Percentiles rank a stretch among this genome's conserved stretches.
These are phyloP conservation scores for Obba rivulosa DNA, from an alignment of 768 basidiomycete species.

Conservation along the genomic window DNA sequence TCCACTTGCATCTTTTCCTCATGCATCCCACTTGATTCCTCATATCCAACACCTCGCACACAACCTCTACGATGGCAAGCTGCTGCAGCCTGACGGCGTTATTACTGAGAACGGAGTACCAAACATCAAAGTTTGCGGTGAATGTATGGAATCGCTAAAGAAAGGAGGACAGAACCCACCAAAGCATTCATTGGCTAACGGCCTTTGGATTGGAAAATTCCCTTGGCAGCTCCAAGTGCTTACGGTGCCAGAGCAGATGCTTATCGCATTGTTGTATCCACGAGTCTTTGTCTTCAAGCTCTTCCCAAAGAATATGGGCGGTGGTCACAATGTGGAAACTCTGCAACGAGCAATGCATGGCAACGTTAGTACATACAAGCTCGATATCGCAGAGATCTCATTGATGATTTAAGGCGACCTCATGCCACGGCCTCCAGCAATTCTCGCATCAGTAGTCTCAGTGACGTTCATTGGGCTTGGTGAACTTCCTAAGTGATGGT, in stretches of 20 bases:
- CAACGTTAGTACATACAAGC: slow-evolving; percentile 28
- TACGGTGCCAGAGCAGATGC: slow-evolving; percentile 32
- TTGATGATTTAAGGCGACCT: background rate
- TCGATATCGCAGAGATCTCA: slow-evolving; percentile 17
- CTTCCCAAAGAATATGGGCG: slow-evolving; percentile 19
- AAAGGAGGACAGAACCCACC: background rate
- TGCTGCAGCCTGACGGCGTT: background rate
- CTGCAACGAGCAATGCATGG: slow-evolving; percentile 27
- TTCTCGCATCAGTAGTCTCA: slow-evolving; percentile 25
- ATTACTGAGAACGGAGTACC: background rate
- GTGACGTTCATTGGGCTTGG: slow-evolving; percentile 32
- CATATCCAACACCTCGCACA: background rate
- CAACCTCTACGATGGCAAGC: background rate
- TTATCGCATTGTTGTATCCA: slow-evolving; percentile 29
- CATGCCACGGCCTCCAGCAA: background rate
- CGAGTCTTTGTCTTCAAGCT: slow-evolving; percentile 32
- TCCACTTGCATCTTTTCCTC: background rate
- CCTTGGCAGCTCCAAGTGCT: slow-evolving; percentile 25
- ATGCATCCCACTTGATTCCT: background rate
- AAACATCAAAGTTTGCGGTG: background rate
- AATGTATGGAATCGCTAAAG: background rate
- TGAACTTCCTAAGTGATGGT: slow-evolving; percentile 20
- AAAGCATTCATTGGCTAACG: slow-evolving; percentile 26
- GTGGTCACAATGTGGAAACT: background rate
- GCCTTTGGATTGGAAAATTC: slow-evolving; percentile 33